Conservation (phyloP, 2,329 filamentous ascomycete species). For the Ophiosphaerella narmari region DNA sequence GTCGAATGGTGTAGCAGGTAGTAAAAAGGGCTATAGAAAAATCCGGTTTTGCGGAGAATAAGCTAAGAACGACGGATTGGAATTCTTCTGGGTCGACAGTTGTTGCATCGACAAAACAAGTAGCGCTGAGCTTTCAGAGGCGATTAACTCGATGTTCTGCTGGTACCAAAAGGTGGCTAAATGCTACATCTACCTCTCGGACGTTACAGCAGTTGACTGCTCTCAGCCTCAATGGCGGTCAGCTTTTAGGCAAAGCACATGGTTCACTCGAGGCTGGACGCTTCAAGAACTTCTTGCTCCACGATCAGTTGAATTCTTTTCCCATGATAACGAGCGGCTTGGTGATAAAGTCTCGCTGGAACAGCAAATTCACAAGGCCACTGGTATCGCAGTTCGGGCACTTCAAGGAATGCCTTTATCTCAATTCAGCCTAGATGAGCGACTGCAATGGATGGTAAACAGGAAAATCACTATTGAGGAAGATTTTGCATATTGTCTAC, state of each 20-base stretch:
- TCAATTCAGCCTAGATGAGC: too few relatives aligned
- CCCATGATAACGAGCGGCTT: conserved; percentile 4
- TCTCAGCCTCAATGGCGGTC: background rate
- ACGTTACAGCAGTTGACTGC: background rate
- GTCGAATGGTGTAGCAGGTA: background rate
- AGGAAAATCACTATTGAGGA: too few relatives aligned
- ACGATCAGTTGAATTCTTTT: conserved; percentile 10
- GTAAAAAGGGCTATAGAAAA: background rate
- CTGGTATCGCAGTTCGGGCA: conserved; percentile 1
- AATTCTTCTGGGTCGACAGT: background rate
- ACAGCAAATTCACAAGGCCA: conserved; percentile 3
- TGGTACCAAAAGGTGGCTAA: too few relatives aligned
- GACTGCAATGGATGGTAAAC: too few relatives aligned
- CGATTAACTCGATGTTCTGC: too few relatives aligned
- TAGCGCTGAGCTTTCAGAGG: too few relatives aligned
- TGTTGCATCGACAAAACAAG: background rate
- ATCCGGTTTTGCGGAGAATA: background rate
- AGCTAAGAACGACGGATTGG: background rate
- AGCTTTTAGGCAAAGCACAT: background rate
- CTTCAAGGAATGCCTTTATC: background rate
- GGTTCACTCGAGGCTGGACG: background rate
- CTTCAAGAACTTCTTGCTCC: background rate
- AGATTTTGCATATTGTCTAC: too few relatives aligned
- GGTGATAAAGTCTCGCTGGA: conserved; percentile 5
- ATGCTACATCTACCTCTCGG: too few relatives aligned